Evolutionary conservation across 305 asterid species (phyloP).

Genomic region (Solanum hybrid): DNA sequence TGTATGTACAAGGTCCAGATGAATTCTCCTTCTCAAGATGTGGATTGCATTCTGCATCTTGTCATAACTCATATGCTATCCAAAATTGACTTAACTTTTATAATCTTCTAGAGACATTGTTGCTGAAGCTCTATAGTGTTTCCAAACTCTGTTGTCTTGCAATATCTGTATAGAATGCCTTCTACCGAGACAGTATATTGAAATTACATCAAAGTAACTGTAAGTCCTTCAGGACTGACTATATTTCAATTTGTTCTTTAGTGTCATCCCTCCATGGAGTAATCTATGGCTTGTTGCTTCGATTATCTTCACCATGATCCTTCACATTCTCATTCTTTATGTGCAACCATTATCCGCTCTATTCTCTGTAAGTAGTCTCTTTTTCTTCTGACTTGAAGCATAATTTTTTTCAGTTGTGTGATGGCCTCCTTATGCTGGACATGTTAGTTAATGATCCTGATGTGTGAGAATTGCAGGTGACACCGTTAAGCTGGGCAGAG

Average conservation of each 20-base stretch:
- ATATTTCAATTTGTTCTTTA: constrained; percentile 8
- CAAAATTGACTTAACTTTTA: not conserved
- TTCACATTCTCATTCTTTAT: constrained; percentile 73
- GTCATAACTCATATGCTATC: not conserved
- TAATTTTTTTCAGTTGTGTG: not conserved
- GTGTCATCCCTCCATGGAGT: constrained; percentile 97
- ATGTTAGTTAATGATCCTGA: not conserved
- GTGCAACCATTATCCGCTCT: constrained; percentile 76
- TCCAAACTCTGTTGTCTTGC: not conserved
- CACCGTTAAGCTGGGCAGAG: constrained; percentile 87
- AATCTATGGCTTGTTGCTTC: constrained; percentile 96
- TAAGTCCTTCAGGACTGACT: constrained; percentile 5
- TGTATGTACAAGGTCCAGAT: not conserved
- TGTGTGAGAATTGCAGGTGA: constrained; percentile 44
- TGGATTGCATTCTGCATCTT: not conserved
- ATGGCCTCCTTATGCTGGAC: not conserved
- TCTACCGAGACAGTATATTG: not conserved
- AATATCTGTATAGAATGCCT: not conserved
- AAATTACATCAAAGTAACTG: not conserved
- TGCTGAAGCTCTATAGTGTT: not conserved
- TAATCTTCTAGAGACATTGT: not conserved
- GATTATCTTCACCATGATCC: constrained; percentile 78
- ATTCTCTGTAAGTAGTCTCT: constrained; percentile 66
- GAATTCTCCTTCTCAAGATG: not conserved
- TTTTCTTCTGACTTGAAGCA: constrained; percentile 5